A percentile compares a stretch with the other conserved stretches of the same genome.
Conservation (phyloP, 371 early-diverging fungal species). For the Mortierella sp. region DNA sequence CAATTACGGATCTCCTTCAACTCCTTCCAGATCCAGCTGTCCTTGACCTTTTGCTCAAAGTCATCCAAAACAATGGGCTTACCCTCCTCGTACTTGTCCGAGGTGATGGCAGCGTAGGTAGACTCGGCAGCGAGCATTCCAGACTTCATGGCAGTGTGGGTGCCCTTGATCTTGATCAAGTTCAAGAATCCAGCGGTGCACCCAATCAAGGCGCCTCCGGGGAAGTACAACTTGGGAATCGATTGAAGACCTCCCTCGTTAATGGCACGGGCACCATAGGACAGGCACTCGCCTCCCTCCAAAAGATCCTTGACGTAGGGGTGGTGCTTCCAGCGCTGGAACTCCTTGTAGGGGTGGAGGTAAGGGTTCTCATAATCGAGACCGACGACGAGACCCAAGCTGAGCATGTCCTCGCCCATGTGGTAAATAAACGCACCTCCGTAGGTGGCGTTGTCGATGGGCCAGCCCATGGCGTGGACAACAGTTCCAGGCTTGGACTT, state of each 20-base stretch:
- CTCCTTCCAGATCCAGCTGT: constrained; percentile 96
- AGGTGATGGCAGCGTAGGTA: constrained; percentile 76
- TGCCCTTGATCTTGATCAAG: constrained; percentile 98
- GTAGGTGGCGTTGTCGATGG: constrained; percentile 91
- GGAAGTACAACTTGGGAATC: constrained; percentile 94
- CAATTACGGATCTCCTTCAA: constrained; percentile 93
- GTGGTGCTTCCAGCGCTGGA: constrained; percentile 97
- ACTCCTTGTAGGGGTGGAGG: constrained; percentile 96
- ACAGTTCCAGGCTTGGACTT: constrained; percentile 93
- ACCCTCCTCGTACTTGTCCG: constrained; percentile 55
- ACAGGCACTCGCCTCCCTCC: constrained; percentile 93
- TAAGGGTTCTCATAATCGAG: constrained; percentile 97
- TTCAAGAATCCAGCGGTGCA: constrained; percentile 98
- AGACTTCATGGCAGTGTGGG: constrained; percentile 98
- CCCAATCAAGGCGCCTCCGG: constrained; percentile 97
- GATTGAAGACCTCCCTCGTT: constrained; percentile 96
- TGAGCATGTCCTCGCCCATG: constrained; percentile 89
- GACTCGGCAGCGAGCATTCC: constrained; percentile 95
- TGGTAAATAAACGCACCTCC: constrained; percentile 98
- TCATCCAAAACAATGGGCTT: constrained; percentile 73
- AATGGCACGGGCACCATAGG: constrained; percentile 97
- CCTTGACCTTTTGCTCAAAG: constrained; percentile 87
- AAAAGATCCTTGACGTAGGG: constrained; percentile 85
- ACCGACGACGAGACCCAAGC: constrained; percentile 93
- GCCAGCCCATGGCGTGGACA: constrained; percentile 95